Evolutionary conservation across 1,284 basidiomycete genomes (phyloP), one percentile per base, ranked within the genome.

Genomic region (Inonotus hispidus): DNA sequence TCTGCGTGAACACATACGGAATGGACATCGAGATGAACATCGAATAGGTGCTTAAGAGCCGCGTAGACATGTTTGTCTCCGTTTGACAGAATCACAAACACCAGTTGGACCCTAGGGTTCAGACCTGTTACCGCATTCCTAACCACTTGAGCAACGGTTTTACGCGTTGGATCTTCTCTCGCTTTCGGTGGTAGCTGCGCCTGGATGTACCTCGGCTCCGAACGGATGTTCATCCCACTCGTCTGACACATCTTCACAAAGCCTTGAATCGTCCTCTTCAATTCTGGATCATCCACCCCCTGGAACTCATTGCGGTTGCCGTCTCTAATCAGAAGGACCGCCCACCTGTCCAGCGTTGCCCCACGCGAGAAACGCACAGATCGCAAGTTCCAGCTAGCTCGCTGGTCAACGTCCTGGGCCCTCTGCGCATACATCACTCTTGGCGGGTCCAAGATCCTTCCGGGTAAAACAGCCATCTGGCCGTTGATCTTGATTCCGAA

Each of bases 391-490:
- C 89, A 92, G 67, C 83, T 83, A 0, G 87, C 89, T 39, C 77
- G 76, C 0, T 81, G 80, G 61, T 87, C 80, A 32, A 87, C 77
- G 0, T 61, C 56, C 1, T 82, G 79, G 1, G 71, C 67, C 16
- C 79, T 77, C 55, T 71, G 68, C 0, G 74, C 77, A 67, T 91
- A 91, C 50, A 79, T 74, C 60, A 91, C 74, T 3, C 71, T 73
- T 0, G 88, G 89, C 10, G 82, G 70, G 3, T 77, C 72, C 0
- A 91, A 78, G 61, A 90, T 80, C 37, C 88, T 82, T 1, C 83
- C 89, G 0, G 88, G 88, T 5, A 91, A 84, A 25, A 88, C 79
- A 1, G 85, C 77, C 88, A 92, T 90, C 60, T 88, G 77, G 1
- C 70, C 73, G 11, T 81, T 81, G 59, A 92, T 78, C 58, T 69